phyloP scores from a whole-genome alignment of 441 rosid genomes.

The Pelargonium fulgidum region DNA sequence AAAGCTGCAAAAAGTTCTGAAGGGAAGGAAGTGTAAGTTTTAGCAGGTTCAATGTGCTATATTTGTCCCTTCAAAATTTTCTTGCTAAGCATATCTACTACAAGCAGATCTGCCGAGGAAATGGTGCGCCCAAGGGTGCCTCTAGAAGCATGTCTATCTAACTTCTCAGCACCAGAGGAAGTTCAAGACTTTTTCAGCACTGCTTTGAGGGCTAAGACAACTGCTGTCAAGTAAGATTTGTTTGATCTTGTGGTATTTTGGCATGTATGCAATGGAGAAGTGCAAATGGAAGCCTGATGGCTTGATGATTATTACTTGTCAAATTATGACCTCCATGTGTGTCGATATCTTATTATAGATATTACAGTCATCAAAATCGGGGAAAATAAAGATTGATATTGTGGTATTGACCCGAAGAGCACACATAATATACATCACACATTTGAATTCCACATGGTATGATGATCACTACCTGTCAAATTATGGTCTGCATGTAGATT shows the following conservation, averaged over 20 bases:
- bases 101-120: conserved; percentile 57
- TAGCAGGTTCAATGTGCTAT: conserved; percentile 12
- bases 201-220: conserved; percentile 78
- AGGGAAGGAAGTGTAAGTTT: conserved; percentile 71
- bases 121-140: conserved; percentile 94
- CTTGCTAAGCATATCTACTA: conserved; percentile 28
- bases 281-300: background rate
- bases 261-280: background rate
- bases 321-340: background rate
- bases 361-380: no score
- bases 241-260: conserved; percentile 9
- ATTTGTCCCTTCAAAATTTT: conserved; percentile 19
- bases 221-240: conserved; percentile 66
- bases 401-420: background rate
- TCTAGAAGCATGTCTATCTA: conserved; percentile 82
- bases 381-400: no score
- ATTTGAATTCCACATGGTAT: background rate
- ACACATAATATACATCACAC: no score
- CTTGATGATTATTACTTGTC: background rate
- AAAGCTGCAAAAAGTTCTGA: conserved; percentile 53
- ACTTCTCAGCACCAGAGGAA: conserved; percentile 72
- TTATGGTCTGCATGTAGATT: background rate
- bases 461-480: background rate
- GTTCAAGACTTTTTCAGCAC: conserved; percentile 81
- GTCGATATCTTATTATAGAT: no score